Conservation (phyloP, 306 rosid genomes). For the Citrullus mucosospermus region DNA sequence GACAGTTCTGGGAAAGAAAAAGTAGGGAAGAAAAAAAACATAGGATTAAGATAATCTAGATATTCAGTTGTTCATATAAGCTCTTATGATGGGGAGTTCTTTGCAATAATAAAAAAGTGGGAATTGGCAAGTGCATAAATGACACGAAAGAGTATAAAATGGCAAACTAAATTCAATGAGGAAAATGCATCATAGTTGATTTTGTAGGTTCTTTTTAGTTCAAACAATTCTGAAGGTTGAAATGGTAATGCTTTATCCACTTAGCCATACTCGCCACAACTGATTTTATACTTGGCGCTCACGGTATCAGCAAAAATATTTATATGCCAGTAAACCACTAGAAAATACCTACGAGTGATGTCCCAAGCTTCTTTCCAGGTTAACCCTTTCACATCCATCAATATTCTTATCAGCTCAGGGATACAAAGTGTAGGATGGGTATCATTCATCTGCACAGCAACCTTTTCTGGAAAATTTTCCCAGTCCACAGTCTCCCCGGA, state of each 20-base stretch:
- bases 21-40: not conserved
- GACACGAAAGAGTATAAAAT: not conserved
- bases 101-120: not conserved
- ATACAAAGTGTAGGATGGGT: constrained; percentile 98
- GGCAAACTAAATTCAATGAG: not conserved
- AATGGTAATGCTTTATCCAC: too few species aligned
- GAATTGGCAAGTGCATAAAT: not conserved
- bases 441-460: constrained; percentile 98
- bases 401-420: constrained; percentile 79
- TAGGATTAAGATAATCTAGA: constrained; percentile 11
- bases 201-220: too few species aligned
- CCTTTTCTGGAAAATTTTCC: constrained; percentile 80
- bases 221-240: too few species aligned
- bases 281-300: not conserved
- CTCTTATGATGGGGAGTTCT: not conserved
- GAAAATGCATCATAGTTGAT: not conserved
- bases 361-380: constrained; percentile 92
- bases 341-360: constrained; percentile 61
- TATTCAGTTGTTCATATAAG: not conserved
- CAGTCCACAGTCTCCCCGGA: constrained; percentile 52
- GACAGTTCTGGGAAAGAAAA: constrained; percentile 48
- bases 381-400: constrained; percentile 70
- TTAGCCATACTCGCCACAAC: not conserved
- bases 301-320: not conserved
- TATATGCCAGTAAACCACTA: not conserved